A percentile compares a stretch with the other conserved stretches of the same genome.
Conservation (phyloP, 2,329 filamentous ascomycete genomes). For the Rhinocladiella mackenziei region DNA sequence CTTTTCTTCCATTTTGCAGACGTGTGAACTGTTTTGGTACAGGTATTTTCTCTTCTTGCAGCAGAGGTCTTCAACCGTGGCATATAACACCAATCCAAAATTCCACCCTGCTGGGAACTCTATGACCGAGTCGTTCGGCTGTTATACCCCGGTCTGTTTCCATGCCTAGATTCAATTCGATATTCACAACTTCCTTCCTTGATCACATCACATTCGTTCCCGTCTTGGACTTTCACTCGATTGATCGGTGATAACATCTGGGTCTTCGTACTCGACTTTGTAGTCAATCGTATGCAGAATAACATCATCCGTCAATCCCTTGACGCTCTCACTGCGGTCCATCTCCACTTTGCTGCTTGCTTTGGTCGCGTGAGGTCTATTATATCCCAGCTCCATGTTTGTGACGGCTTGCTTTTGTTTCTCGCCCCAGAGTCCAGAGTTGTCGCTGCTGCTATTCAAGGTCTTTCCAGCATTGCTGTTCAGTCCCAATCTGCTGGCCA, state of each 20-base stretch:
- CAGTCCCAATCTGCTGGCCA: slow-evolving; percentile 8
- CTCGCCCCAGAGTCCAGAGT: slow-evolving; percentile 4
- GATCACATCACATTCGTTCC: slow-evolving; percentile 1
- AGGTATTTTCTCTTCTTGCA: too few relatives aligned
- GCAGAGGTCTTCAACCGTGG: too few relatives aligned
- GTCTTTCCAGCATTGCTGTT: not conserved
- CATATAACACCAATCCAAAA: too few relatives aligned
- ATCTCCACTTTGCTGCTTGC: slow-evolving; percentile 10
- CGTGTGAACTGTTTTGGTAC: too few relatives aligned
- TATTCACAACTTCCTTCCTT: not conserved
- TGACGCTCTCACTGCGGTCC: slow-evolving; percentile 22
- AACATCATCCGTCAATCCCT: slow-evolving; percentile 26
- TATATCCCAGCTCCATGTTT: slow-evolving; percentile 9
- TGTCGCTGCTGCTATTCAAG: slow-evolving; percentile 8
- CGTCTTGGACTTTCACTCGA: slow-evolving; percentile 4
- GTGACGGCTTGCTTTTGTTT: slow-evolving; percentile 6
- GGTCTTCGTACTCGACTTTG: slow-evolving; percentile 28
- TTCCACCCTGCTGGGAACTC: too few relatives aligned
- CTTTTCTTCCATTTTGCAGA: too few relatives aligned
- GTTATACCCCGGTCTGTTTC: too few relatives aligned
- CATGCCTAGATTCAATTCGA: too few relatives aligned
- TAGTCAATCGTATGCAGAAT: slow-evolving; percentile 30
- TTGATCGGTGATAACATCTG: slow-evolving; percentile 2
- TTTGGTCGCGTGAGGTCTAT: slow-evolving; percentile 10
- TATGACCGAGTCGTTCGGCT: too few relatives aligned